A percentile compares a stretch with the other conserved stretches of the same genome.
phyloP scores from a whole-genome alignment of 192 early-diverging fungal species.

The Gryganskiella cystojenkinii region DNA sequence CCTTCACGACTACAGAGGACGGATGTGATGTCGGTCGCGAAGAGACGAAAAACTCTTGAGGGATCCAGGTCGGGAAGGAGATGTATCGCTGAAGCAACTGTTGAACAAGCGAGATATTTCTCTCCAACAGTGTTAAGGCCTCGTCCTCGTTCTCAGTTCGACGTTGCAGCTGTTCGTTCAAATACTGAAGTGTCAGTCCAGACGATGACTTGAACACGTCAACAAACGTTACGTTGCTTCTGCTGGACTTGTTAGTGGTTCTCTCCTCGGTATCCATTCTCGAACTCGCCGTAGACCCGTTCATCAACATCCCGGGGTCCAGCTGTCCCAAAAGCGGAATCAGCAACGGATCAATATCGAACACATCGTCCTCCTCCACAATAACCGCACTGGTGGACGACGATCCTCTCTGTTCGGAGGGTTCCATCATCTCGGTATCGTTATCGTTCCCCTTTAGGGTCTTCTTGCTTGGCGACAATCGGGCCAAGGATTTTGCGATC shows the following conservation, averaged over 20 bases:
- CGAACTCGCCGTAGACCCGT: background rate
- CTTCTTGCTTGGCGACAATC: background rate
- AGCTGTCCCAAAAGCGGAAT: conserved; percentile 37
- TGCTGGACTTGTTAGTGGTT: too few relatives aligned
- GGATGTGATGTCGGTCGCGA: background rate
- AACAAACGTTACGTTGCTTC: conserved; percentile 3
- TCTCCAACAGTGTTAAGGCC: conserved; percentile 12
- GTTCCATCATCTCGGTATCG: background rate
- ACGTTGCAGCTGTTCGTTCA: conserved; percentile 7
- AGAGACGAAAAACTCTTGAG: conserved; percentile 41
- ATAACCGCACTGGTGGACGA: background rate
- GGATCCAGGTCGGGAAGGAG: conserved; percentile 27
- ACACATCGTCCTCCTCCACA: conserved; percentile 17
- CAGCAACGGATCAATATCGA: conserved; percentile 44
- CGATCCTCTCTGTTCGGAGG: background rate
- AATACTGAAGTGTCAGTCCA: conserved; percentile 7
- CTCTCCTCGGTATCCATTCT: background rate
- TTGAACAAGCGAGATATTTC: conserved; percentile 17
- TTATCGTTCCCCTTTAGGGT: background rate
- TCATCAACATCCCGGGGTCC: background rate
- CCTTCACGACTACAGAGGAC: background rate
- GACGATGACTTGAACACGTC: conserved; percentile 30
- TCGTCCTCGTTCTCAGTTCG: background rate
- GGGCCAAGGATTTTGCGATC: conserved; percentile 20
- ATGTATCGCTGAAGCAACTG: conserved; percentile 24